Conservation (phyloP, 208 protist genomes). For the Trypanosoma cruzi region DNA sequence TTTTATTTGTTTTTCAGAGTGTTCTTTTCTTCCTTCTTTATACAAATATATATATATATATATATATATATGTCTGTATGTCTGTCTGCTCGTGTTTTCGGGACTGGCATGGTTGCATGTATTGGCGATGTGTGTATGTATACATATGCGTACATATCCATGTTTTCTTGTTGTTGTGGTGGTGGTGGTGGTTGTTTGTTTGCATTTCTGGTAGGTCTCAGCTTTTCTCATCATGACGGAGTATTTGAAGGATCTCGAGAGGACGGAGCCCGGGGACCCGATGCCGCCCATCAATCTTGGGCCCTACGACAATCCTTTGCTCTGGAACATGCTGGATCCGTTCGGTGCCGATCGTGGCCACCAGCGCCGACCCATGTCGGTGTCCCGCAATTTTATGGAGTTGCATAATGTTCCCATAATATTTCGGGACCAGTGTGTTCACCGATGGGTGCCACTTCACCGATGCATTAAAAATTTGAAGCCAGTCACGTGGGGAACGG, state of each 20-base stretch:
- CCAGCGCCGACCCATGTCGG: constrained; percentile 87
- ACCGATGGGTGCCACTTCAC: constrained; percentile 84
- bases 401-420: constrained; percentile 85
- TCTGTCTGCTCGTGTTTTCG: too few species aligned
- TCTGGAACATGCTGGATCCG: constrained; percentile 93
- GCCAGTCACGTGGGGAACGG: constrained; percentile 85
- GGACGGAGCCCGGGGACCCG: constrained; percentile 52
- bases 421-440: constrained; percentile 91
- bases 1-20: too few species aligned
- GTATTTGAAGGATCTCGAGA: constrained; percentile 78
- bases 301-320: constrained; percentile 90
- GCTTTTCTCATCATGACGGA: constrained; percentile 91
- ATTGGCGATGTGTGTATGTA: too few species aligned
- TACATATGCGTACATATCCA: too few species aligned
- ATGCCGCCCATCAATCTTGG: constrained; percentile 87
- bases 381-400: constrained; percentile 91
- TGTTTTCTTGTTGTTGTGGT: too few species aligned
- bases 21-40: too few species aligned
- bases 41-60: too few species aligned
- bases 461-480: constrained; percentile 87
- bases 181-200: too few species aligned
- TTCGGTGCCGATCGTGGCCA: constrained; percentile 91
- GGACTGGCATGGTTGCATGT: too few species aligned
- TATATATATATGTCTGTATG: too few species aligned
- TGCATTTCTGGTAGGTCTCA: too few species aligned